Evolutionary conservation across 2,329 filamentous ascomycete genomes (phyloP).

Genomic region (Colletotrichum sp.): DNA sequence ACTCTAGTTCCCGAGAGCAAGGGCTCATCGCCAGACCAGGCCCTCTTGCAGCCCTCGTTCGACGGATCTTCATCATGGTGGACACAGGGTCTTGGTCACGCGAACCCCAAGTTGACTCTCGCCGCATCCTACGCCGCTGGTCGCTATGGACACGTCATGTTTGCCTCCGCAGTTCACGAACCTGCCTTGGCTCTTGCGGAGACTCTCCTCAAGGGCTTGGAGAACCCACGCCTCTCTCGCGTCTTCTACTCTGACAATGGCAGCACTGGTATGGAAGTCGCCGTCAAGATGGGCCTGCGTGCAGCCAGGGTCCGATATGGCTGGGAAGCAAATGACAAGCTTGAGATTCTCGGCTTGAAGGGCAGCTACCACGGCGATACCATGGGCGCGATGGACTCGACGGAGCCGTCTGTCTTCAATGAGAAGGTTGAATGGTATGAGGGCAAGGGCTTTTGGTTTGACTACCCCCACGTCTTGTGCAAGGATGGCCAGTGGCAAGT

Average conservation of each 20-base stretch:
- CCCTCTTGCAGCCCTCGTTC: constrained; percentile 68
- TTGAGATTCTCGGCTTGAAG: constrained; percentile 76
- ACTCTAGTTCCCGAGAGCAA: constrained; percentile 36
- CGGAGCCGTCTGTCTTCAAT: constrained; percentile 79
- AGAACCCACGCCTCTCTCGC: constrained; percentile 69
- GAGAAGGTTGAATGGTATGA: constrained; percentile 87
- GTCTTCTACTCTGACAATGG: constrained; percentile 87
- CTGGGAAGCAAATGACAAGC: constrained; percentile 62
- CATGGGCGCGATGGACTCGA: constrained; percentile 86
- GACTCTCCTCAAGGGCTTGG: constrained; percentile 60
- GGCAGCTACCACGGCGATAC: constrained; percentile 89
- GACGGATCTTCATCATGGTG: constrained; percentile 91
- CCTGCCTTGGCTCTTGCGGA: constrained; percentile 75
- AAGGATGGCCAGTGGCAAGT: constrained; percentile 70
- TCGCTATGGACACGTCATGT: constrained; percentile 89
- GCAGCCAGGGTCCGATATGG: constrained; percentile 71
- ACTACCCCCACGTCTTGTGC: constrained; percentile 76
- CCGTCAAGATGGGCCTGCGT: constrained; percentile 82
- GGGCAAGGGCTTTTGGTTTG: constrained; percentile 81
- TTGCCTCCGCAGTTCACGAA: constrained; percentile 79
- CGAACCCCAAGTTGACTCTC: constrained; percentile 72
- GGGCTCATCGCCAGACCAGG: neutral
- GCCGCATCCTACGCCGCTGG: constrained; percentile 83
- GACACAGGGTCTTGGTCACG: constrained; percentile 87
- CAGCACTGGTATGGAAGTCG: constrained; percentile 83